Conservation (phyloP, 805 yeast genomes). For the Metschnikowia lachancei region DNA sequence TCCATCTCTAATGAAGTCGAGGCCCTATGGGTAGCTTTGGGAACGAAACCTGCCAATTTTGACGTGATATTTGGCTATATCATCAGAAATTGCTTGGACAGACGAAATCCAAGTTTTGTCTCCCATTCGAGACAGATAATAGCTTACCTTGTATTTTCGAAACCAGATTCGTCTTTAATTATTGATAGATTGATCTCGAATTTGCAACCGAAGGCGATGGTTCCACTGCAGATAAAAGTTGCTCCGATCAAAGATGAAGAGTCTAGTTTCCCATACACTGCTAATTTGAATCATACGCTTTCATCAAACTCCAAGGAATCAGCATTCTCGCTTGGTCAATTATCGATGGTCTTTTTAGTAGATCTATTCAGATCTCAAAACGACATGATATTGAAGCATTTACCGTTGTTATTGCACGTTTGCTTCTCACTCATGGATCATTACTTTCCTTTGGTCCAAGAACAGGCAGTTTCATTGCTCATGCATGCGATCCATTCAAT, state of each 20-base stretch:
- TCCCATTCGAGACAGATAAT: constrained; percentile 78
- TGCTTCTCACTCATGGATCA: constrained; percentile 83
- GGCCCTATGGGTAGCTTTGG: constrained; percentile 94
- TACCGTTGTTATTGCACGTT: constrained; percentile 76
- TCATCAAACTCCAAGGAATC: constrained; percentile 59
- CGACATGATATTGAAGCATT: constrained; percentile 55
- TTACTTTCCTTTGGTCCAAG: constrained; percentile 77
- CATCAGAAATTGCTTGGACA: constrained; percentile 61
- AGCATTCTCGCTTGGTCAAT: constrained; percentile 81
- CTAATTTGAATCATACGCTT: constrained; percentile 62
- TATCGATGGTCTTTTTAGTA: constrained; percentile 80
- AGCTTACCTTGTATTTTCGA: constrained; percentile 63
- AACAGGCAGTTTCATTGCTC: constrained; percentile 75
- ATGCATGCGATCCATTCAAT: constrained; percentile 69
- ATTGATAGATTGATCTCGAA: constrained; percentile 65
- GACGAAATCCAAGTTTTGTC: constrained; percentile 71
- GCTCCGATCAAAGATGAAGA: constrained; percentile 28
- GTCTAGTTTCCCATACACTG: constrained; percentile 61
- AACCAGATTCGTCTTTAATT: constrained; percentile 44
- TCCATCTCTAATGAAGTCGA: constrained; percentile 83
- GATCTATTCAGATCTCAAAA: constrained; percentile 70
- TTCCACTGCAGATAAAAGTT: constrained; percentile 55
- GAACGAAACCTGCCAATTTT: constrained; percentile 66
- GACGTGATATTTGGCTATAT: constrained; percentile 70
- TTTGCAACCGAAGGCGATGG: constrained; percentile 82